Evolutionary conservation across 1,284 basidiomycete species (phyloP), one percentile per base, ranked within the genome.

Genomic region (Paramarasmius palmivorus): DNA sequence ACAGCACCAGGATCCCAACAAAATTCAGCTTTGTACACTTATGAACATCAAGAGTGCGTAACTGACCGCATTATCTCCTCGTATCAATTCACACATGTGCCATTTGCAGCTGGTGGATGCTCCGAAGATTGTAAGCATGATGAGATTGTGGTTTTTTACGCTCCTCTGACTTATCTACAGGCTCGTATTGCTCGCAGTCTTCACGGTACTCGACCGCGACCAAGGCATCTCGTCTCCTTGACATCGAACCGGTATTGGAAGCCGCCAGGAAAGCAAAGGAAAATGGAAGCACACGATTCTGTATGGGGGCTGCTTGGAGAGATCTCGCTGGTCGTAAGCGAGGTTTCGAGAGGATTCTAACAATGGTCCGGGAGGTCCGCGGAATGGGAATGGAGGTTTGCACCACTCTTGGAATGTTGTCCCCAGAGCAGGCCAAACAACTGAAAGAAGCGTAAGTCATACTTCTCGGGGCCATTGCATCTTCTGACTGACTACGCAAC

Each of bases 281-380:
- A 59, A 98, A 98, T 65, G 96, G 96, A 29, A 95, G 92, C 67
- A 99, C 96, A 19, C 82, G 96, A 22, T 98, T 98, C 76, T 99
- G 96, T 72, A 98, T 98, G 96, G 96, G 96, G 53, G 95, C 96
- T 3, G 96, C 96, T n/a, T 99, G 96, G 96, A 80, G 96, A 61
- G 96, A 98, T 70, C 82, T 98, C 45, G 87, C 92, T 25, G 95
- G 96, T 2, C 84, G 93, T 59, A 98, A 98, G 73, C 82, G 92
- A 49, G 95, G 95, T 1, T 99, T 99, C 64, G 91, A 98, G 68
- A 84, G 87, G 61, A 98, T 99, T 65, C 75, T 99, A 57, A 78
- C 86, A 59, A 99, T 98, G 95, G 96, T 99, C 66, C 75, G 81
- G 57, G 85, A 92, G 69, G 88, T 93, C 65, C 83, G 92, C 59